Percentiles rank a stretch among this genome's conserved stretches.
phyloP scores from a whole-genome alignment of 2,329 filamentous ascomycete genomes.

The Aspergillus japonicus region DNA sequence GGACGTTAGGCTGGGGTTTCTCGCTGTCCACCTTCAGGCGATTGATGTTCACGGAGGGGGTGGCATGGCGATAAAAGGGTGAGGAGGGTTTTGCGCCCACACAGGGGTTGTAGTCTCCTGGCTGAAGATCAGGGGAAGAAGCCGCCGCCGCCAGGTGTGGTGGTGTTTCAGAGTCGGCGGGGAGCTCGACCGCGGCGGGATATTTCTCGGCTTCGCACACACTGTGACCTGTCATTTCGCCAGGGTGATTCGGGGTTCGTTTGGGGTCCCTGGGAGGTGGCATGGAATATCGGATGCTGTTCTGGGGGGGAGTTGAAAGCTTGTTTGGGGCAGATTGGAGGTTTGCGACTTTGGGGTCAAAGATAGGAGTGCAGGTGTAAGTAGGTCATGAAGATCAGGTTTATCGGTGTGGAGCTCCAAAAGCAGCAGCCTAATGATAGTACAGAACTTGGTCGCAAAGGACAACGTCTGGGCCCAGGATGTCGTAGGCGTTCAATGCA shows the following conservation, averaged over 20 bases:
- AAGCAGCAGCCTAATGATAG: background rate
- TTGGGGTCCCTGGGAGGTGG: background rate
- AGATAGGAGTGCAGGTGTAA: background rate
- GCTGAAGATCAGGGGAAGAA: background rate
- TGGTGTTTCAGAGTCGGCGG: constrained; percentile 5
- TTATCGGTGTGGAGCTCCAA: background rate
- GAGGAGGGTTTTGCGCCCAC: constrained; percentile 43
- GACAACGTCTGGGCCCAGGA: background rate
- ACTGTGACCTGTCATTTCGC: background rate
- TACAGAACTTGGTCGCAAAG: background rate
- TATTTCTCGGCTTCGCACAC: background rate
- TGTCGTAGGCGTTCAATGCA: background rate
- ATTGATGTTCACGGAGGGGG: constrained; percentile 27
- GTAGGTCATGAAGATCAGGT: background rate
- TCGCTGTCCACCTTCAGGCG: constrained; percentile 18
- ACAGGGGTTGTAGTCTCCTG: constrained; percentile 39
- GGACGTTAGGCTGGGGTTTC: background rate
- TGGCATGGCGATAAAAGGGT: constrained; percentile 46
- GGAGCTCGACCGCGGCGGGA: background rate
- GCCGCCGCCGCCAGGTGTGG: background rate
- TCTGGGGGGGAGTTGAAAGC: background rate
- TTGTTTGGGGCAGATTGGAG: background rate
- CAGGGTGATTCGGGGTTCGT: too few relatives aligned
- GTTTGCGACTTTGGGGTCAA: background rate
- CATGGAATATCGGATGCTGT: background rate